These are phyloP conservation scores for Pythium inflatum DNA, from an alignment of 352 stramenopile genomes.

Conservation along the genomic window DNA sequence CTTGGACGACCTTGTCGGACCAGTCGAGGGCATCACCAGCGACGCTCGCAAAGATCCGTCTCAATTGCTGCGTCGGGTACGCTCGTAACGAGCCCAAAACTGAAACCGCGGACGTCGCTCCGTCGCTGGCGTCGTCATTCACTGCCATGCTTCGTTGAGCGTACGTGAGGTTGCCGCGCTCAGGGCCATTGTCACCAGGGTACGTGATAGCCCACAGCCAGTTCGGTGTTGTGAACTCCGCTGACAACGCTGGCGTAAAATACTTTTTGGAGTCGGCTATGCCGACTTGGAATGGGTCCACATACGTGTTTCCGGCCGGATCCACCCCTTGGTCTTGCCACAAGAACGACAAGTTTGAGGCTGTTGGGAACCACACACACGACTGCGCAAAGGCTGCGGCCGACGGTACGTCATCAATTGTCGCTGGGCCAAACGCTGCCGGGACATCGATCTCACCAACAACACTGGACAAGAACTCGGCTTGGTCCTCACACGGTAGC, in stretches of 20 bases:
- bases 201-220: constrained; percentile 55
- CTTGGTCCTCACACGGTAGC: not conserved
- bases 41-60: constrained; percentile 49
- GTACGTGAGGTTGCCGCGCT: constrained; percentile 55
- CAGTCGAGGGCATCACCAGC: constrained; percentile 48
- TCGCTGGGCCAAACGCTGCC: constrained; percentile 27
- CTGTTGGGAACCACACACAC: constrained; percentile 50
- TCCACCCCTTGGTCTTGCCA: constrained; percentile 35
- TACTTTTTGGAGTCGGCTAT: constrained; percentile 18
- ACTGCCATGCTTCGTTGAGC: constrained; percentile 30
- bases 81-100: constrained; percentile 47
- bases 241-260: constrained; percentile 44
- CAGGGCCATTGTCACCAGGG: constrained; percentile 32
- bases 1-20: constrained; percentile 40
- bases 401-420: constrained; percentile 27
- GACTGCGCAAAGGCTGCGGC: constrained; percentile 12
- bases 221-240: not conserved
- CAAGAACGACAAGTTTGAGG: constrained; percentile 22
- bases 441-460: constrained; percentile 23
- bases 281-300: constrained; percentile 50
- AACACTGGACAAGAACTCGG: constrained; percentile 22
- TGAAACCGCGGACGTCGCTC: constrained; percentile 32
- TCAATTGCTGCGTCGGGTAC: constrained; percentile 55
- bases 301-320: not conserved
- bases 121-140: constrained; percentile 29